phyloP scores from a whole-genome alignment of 2,329 filamentous ascomycete species.

The Endoconidiophora polonica region DNA sequence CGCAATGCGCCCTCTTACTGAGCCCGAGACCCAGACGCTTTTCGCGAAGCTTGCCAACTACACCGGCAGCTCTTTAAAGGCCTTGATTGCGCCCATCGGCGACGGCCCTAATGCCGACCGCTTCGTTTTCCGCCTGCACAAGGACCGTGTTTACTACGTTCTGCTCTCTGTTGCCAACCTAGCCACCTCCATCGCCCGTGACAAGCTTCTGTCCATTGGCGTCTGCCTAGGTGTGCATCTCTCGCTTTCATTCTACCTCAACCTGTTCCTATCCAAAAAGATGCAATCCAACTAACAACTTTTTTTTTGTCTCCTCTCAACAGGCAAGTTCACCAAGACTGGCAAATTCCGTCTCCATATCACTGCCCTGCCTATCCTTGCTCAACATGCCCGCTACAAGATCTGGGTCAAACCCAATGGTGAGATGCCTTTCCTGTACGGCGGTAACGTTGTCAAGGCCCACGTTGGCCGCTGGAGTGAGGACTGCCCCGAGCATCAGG shows the following conservation, averaged over 20 bases:
- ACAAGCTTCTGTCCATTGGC: conserved; percentile 71
- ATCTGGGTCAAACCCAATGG: conserved; percentile 94
- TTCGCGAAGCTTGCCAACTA: conserved; percentile 92
- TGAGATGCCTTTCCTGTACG: conserved; percentile 94
- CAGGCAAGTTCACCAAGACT: conserved; percentile 89
- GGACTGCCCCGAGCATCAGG: conserved; percentile 85
- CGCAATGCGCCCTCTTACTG: conserved; percentile 67
- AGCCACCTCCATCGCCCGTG: conserved; percentile 68
- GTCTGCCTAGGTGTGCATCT: conserved; percentile 50
- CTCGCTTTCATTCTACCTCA: neutral
- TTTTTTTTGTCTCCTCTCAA: neutral
- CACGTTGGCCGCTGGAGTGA: conserved; percentile 69
- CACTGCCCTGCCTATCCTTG: conserved; percentile 72
- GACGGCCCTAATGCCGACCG: conserved; percentile 53
- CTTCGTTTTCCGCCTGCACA: conserved; percentile 72
- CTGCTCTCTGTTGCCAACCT: conserved; percentile 79
- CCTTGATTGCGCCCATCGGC: conserved; percentile 60
- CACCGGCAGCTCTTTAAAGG: conserved; percentile 70
- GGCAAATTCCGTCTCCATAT: conserved; percentile 92
- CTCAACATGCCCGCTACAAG: conserved; percentile 86
- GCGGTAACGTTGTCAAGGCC: conserved; percentile 63
- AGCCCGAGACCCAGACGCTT: conserved; percentile 61
- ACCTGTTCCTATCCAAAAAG: neutral
- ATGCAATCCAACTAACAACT: conserved; percentile 12
- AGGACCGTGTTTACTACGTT: conserved; percentile 80